Evolutionary conservation across 2,329 filamentous ascomycete genomes (phyloP).

Genomic region (Ceratocystis albifundus): DNA sequence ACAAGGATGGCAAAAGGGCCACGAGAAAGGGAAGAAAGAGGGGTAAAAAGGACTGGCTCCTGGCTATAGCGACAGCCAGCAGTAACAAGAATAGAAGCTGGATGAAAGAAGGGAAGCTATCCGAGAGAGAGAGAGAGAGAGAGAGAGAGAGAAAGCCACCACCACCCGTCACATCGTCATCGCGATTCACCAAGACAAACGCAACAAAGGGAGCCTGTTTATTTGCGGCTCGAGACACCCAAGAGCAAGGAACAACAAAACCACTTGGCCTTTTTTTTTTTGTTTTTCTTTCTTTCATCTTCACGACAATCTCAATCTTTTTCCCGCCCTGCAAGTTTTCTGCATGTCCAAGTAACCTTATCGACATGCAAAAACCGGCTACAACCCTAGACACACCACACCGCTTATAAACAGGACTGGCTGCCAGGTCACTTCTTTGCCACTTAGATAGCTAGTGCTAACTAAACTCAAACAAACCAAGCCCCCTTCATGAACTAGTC

Average conservation of each 20-base stretch:
- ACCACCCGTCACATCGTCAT: too few relatives aligned
- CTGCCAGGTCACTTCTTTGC: neutral
- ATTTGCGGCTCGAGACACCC: too few relatives aligned
- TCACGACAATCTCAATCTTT: neutral
- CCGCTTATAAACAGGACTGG: neutral
- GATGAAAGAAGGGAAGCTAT: neutral
- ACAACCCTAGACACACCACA: constrained; percentile 1
- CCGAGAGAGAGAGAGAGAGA: neutral
- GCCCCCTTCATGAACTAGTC: too few relatives aligned
- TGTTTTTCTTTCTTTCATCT: neutral
- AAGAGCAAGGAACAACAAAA: neutral
- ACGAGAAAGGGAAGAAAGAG: neutral
- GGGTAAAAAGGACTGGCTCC: neutral
- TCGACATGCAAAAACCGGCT: neutral
- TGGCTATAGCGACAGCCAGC: too few relatives aligned
- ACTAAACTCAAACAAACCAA: neutral
- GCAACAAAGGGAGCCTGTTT: too few relatives aligned
- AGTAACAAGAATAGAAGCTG: neutral
- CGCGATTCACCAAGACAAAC: too few relatives aligned
- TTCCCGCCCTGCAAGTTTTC: neutral
- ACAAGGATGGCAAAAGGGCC: neutral
- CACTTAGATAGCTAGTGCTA: neutral
- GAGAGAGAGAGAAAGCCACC: neutral
- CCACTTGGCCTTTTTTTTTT: neutral
- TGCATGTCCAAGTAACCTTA: constrained; percentile 9